Conservation (phyloP, 2,329 filamentous ascomycete species). For the Microsporum ferrugineum region DNA sequence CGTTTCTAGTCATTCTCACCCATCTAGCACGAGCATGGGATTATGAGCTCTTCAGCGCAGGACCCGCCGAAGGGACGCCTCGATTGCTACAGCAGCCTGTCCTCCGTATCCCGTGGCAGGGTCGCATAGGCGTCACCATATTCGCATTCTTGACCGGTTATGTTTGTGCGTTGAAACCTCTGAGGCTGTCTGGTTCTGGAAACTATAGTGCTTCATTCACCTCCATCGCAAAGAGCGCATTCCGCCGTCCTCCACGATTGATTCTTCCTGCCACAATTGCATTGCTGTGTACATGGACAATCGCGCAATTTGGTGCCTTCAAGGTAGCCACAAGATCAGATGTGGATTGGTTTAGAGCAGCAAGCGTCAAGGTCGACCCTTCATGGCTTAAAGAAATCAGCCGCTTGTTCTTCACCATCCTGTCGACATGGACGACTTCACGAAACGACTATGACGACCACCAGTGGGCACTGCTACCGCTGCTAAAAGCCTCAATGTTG, state of each 20-base stretch:
- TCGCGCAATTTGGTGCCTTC: constrained; percentile 41
- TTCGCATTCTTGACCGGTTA: constrained; percentile 48
- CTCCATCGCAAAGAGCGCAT: constrained; percentile 43
- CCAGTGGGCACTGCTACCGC: constrained; percentile 42
- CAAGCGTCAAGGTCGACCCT: constrained; percentile 36
- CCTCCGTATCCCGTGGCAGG: constrained; percentile 46
- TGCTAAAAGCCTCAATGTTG: constrained; percentile 37
- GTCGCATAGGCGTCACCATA: constrained; percentile 45
- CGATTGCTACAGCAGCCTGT: constrained; percentile 42
- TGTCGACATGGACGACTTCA: constrained; percentile 41
- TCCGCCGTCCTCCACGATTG: constrained; percentile 42
- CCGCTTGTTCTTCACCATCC: constrained; percentile 36
- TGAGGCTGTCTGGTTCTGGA: constrained; percentile 40
- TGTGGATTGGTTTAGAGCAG: constrained; percentile 42
- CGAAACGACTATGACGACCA: constrained; percentile 45
- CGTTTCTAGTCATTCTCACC: constrained; percentile 43
- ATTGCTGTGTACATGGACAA: constrained; percentile 39
- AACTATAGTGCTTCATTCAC: constrained; percentile 36
- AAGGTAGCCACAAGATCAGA: constrained; percentile 38
- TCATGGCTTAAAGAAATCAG: constrained; percentile 36
- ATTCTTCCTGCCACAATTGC: constrained; percentile 44
- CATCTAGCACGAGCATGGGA: constrained; percentile 44
- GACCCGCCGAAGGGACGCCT: constrained; percentile 33
- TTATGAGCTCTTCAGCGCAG: constrained; percentile 41
- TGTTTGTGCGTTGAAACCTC: constrained; percentile 45